Evolutionary conservation across 2,329 filamentous ascomycete species (phyloP).

Genomic region (Penicillium rolfsii): DNA sequence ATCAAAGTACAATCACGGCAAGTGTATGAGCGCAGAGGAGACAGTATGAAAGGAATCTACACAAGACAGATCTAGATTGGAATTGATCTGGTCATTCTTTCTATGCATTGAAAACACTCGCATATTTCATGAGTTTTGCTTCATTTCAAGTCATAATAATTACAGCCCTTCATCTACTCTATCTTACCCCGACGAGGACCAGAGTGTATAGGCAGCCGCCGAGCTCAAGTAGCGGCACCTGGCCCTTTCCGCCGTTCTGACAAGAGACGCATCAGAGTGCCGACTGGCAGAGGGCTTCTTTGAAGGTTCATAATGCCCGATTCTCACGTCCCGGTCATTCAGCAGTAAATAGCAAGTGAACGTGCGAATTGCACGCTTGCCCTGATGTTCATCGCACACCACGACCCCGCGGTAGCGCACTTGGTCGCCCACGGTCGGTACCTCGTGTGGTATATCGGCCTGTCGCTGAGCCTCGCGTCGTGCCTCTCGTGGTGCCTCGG

Average conservation of each 20-base stretch:
- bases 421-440: constrained; percentile 38
- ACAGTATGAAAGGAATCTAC: background rate
- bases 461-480: constrained; percentile 26
- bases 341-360: background rate
- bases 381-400: constrained; percentile 38
- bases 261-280: background rate
- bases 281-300: background rate
- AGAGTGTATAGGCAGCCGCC: background rate
- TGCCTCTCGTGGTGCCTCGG: constrained; percentile 33
- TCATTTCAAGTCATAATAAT: constrained; percentile 10
- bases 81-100: background rate
- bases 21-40: background rate
- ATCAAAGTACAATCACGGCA: background rate
- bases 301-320: background rate
- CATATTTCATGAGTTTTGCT: background rate
- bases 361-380: background rate
- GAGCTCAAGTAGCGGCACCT: background rate
- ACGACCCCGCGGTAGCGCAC: constrained; percentile 46
- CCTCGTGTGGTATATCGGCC: constrained; percentile 46
- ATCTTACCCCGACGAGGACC: background rate
- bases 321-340: background rate
- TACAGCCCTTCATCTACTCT: constrained; percentile 1
- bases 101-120: background rate
- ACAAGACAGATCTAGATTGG: background rate
- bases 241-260: background rate